phyloP scores from a whole-genome alignment of 2,329 filamentous ascomycete species.

The Penicillium sp. region DNA sequence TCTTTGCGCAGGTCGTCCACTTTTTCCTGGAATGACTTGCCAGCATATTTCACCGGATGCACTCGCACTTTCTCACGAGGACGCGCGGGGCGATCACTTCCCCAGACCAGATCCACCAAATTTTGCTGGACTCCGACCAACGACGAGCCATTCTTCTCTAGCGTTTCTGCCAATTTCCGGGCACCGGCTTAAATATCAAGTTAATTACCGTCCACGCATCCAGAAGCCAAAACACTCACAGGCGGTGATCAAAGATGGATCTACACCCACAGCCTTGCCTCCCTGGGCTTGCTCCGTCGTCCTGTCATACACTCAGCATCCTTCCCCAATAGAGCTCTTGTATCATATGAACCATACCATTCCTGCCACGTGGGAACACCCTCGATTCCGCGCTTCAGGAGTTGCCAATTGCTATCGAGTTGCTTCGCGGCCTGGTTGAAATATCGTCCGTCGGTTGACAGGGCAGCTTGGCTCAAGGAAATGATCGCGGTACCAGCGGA shows the following conservation, averaged over 20 bases:
- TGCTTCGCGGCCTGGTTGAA: constrained; percentile 95
- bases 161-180: constrained; percentile 73
- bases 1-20: constrained; percentile 83
- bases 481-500: constrained; percentile 91
- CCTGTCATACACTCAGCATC: constrained; percentile 35
- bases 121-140: constrained; percentile 73
- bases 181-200: constrained; percentile 48
- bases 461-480: constrained; percentile 74
- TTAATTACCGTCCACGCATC: background rate
- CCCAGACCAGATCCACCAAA: constrained; percentile 89
- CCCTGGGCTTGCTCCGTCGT: constrained; percentile 74
- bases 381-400: constrained; percentile 88
- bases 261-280: constrained; percentile 83
- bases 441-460: constrained; percentile 93
- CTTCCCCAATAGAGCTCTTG: background rate
- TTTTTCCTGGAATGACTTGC: constrained; percentile 77
- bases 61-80: constrained; percentile 71
- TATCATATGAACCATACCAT: constrained; percentile 54
- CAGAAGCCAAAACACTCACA: constrained; percentile 32
- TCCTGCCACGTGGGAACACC: constrained; percentile 97
- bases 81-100: constrained; percentile 60
- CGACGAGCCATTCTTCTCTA: constrained; percentile 75
- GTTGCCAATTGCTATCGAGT: constrained; percentile 81
- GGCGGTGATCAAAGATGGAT: constrained; percentile 78
- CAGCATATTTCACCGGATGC: constrained; percentile 66